Evolutionary conservation across 495 filamentous ascomycete genomes (phyloP).

Genomic region (Wilcoxina mikolae): DNA sequence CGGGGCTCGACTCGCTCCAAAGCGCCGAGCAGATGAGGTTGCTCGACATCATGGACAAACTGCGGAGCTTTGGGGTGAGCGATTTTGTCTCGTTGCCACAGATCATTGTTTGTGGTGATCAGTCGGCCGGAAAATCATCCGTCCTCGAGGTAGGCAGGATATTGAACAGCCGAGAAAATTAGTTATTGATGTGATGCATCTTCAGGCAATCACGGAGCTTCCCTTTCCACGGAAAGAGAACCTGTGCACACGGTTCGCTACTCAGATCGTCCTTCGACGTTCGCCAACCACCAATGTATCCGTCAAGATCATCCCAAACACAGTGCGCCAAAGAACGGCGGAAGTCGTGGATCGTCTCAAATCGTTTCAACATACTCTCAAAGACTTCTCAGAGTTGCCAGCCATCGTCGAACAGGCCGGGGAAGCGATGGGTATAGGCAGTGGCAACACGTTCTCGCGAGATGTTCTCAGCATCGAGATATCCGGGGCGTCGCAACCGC

Average conservation of each 20-base stretch:
- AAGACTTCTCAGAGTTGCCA: constrained; percentile 29
- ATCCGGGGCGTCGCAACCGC: constrained; percentile 36
- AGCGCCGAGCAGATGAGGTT: too few species aligned
- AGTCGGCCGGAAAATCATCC: constrained; percentile 51
- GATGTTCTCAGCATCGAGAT: constrained; percentile 40
- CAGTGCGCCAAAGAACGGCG: constrained; percentile 21
- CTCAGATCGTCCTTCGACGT: constrained; percentile 42
- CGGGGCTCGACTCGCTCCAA: too few species aligned
- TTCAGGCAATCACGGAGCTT: constrained; percentile 52
- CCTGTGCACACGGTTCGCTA: constrained; percentile 45
- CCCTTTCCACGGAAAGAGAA: constrained; percentile 41
- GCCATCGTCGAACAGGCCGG: constrained; percentile 35
- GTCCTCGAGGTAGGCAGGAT: too few species aligned
- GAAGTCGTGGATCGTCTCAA: constrained; percentile 22
- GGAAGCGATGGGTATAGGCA: not conserved
- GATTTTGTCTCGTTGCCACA: constrained; percentile 45
- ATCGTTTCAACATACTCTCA: constrained; percentile 30
- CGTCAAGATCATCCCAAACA: constrained; percentile 33
- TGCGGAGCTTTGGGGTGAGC: constrained; percentile 43
- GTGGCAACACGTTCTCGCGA: constrained; percentile 29
- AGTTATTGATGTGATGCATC: too few species aligned
- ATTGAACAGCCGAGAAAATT: too few species aligned
- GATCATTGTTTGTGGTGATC: constrained; percentile 48
- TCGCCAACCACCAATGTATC: constrained; percentile 22
- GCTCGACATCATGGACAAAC: too few species aligned